These are phyloP conservation scores for Neolentinus lepideus DNA, from an alignment of 1,284 basidiomycete genomes.

Conservation along the genomic window DNA sequence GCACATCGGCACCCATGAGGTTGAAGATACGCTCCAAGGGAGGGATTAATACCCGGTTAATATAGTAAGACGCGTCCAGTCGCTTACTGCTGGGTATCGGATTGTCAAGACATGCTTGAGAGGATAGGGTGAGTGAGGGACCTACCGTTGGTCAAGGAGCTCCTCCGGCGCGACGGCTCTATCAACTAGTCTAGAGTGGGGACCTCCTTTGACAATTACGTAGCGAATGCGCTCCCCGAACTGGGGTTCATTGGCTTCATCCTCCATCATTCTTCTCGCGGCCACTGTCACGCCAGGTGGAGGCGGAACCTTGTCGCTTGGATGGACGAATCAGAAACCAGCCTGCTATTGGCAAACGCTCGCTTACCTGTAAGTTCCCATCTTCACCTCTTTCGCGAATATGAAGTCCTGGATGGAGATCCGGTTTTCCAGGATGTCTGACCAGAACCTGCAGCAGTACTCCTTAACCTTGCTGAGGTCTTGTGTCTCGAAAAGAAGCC, in stretches of 20 bases:
- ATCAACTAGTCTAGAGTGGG: slow-evolving; percentile 70
- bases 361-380: slow-evolving; percentile 83
- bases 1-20: slow-evolving; percentile 85
- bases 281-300: slow-evolving; percentile 90
- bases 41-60: slow-evolving; percentile 81
- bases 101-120: slow-evolving; percentile 5
- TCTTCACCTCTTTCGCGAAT: slow-evolving; percentile 88
- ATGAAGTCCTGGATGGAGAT: slow-evolving; percentile 88
- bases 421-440: slow-evolving; percentile 75
- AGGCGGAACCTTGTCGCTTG: slow-evolving; percentile 74
- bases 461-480: slow-evolving; percentile 87
- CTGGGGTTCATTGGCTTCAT: slow-evolving; percentile 80
- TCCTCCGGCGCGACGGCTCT: slow-evolving; percentile 77
- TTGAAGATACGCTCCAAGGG: slow-evolving; percentile 90
- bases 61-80: slow-evolving; percentile 88
- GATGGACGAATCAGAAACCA: slow-evolving; percentile 2
- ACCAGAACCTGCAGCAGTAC: slow-evolving; percentile 85
- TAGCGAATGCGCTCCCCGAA: slow-evolving; percentile 94
- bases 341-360: not conserved
- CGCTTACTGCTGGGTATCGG: slow-evolving; percentile 40
- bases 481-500: slow-evolving; percentile 83
- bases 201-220: slow-evolving; percentile 69
- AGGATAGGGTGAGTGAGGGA: slow-evolving; percentile 3
- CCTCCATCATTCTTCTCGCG: slow-evolving; percentile 65
- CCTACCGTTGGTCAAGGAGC: slow-evolving; percentile 65